phyloP scores from a whole-genome alignment of 176 grass and related monocot species.

The Secale cereale region DNA sequence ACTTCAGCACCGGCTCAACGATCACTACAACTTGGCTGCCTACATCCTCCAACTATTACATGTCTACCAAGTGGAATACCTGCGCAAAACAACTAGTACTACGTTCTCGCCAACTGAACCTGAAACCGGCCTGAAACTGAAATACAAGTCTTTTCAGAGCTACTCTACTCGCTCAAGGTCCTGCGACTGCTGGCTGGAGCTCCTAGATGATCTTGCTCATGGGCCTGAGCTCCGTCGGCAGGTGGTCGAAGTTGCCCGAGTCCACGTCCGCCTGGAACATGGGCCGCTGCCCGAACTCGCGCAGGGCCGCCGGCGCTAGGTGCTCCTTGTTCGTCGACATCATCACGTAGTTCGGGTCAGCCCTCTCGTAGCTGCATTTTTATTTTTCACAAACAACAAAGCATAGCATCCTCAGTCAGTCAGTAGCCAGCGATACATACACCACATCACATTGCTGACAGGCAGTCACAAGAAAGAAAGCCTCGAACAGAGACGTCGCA shows the following conservation, averaged over 20 bases:
- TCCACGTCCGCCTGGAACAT: conserved; percentile 78
- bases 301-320: conserved; percentile 56
- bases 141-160: background rate
- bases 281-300: conserved; percentile 55
- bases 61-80: background rate
- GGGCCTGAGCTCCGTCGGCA: conserved; percentile 78
- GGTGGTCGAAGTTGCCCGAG: conserved; percentile 76
- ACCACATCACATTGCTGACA: background rate
- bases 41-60: background rate
- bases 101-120: background rate
- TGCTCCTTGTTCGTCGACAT: conserved; percentile 92
- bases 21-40: no score
- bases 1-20: no score
- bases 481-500: background rate
- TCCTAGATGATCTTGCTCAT: conserved; percentile 54
- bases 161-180: background rate
- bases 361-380: conserved; percentile 77
- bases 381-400: background rate
- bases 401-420: background rate
- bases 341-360: conserved; percentile 93
- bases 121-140: background rate
- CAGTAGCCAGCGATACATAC: background rate
- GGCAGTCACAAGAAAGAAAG: background rate
- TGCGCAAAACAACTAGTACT: no score
- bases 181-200: background rate